Percentiles rank a stretch among this genome's conserved stretches.
Evolutionary conservation across 2,329 filamentous ascomycete species (phyloP).

Genomic region (Epichloe bromicola): DNA sequence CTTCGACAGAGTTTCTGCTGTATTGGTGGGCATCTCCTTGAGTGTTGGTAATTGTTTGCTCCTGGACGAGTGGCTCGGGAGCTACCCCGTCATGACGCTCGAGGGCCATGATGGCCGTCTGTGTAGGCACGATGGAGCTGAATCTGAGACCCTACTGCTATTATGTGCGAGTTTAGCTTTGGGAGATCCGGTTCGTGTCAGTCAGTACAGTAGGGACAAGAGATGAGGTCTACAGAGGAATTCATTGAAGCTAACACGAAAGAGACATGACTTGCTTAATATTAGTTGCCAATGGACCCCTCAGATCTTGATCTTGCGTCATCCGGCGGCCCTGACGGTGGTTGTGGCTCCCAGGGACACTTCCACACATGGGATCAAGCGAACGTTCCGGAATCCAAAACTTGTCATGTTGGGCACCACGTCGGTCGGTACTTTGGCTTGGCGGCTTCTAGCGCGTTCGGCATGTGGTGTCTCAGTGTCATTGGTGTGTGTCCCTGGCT

Average conservation of each 20-base stretch:
- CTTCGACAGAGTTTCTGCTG: background rate
- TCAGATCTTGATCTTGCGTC: background rate
- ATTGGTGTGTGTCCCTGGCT: background rate
- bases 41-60: background rate
- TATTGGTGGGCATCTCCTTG: background rate
- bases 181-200: background rate
- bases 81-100: background rate
- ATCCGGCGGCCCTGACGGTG: background rate
- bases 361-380: background rate
- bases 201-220: background rate
- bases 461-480: background rate
- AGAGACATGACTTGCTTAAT: background rate
- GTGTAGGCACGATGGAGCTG: background rate
- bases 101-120: background rate
- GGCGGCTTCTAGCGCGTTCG: background rate
- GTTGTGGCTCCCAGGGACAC: background rate
- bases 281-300: background rate
- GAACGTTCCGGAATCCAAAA: slow-evolving; percentile 1
- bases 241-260: background rate
- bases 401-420: background rate
- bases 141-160: background rate
- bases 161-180: no score
- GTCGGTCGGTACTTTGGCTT: background rate
- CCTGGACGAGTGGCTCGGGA: background rate
- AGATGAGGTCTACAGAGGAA: background rate